These are phyloP conservation scores for Tuber melanosporum DNA, from an alignment of 495 filamentous ascomycete species.

Conservation along the genomic window DNA sequence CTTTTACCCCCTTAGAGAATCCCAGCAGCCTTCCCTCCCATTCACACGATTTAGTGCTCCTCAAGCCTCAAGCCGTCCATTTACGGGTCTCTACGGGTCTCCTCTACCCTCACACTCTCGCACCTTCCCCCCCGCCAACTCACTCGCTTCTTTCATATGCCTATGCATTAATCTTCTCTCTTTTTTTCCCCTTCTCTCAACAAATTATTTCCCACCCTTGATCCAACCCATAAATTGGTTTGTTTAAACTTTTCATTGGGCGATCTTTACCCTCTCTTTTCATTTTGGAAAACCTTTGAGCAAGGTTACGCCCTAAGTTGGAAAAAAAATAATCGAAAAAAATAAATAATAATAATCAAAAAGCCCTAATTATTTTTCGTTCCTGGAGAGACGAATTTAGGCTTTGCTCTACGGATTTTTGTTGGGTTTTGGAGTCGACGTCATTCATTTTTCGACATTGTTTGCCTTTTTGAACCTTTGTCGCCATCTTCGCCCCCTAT, in stretches of 20 bases:
- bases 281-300: background rate
- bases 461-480: background rate
- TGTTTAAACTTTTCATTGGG: conserved; percentile 21
- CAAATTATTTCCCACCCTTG: conserved; percentile 5
- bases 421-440: conserved; percentile 19
- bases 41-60: background rate
- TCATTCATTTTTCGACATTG: conserved; percentile 25
- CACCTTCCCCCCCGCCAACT: conserved; percentile 6
- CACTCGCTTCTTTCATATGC: background rate
- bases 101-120: conserved; percentile 1
- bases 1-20: too few relatives aligned
- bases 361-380: background rate
- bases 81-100: background rate
- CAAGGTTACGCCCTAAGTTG: background rate
- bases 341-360: background rate
- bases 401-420: background rate
- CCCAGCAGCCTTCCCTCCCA: too few relatives aligned
- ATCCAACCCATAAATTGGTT: conserved; percentile 36
- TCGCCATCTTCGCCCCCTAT: background rate
- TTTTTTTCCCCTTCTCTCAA: conserved; percentile 19
- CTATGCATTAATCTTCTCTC: conserved; percentile 14
- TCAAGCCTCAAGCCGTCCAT: background rate
- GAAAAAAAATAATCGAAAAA: background rate
- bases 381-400: background rate
- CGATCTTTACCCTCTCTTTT: background rate